Percentiles rank a stretch among this genome's conserved stretches.
These are phyloP conservation scores for Candida pseudoviswanathii DNA, from an alignment of 1,139 yeast species.

Conservation along the genomic window DNA sequence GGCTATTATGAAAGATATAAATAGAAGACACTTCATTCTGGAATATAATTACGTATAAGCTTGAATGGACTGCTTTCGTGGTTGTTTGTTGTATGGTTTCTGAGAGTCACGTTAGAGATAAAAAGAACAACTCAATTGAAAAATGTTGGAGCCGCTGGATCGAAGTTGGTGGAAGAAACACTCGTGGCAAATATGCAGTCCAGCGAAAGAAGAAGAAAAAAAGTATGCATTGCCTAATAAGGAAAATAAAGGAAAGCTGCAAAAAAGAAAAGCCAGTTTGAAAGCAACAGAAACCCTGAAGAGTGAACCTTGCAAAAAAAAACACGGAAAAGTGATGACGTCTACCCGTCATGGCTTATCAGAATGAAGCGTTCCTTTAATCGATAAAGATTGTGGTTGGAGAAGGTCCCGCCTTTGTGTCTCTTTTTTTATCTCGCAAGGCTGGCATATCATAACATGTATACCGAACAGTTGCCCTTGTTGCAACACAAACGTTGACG, in stretches of 20 bases:
- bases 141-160: neutral
- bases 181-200: neutral
- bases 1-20: slow-evolving; percentile 16
- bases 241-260: slow-evolving; percentile 2
- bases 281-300: neutral
- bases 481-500: too few species aligned
- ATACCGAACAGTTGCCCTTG: neutral
- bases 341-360: too few species aligned
- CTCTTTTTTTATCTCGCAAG: neutral
- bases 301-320: neutral
- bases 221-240: neutral
- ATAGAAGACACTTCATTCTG: slow-evolving; percentile 9
- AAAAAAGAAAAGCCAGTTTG: neutral
- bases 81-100: neutral
- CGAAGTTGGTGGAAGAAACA: neutral
- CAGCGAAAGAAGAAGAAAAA: neutral
- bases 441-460: neutral
- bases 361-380: too few species aligned
- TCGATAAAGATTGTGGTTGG: neutral
- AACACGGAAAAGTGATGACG: neutral
- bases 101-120: neutral
- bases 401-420: neutral
- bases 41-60: neutral
- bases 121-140: slow-evolving; percentile 5
- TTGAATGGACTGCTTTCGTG: neutral